These are phyloP conservation scores for Inga laurina DNA, from an alignment of 306 rosid species.

Conservation along the genomic window DNA sequence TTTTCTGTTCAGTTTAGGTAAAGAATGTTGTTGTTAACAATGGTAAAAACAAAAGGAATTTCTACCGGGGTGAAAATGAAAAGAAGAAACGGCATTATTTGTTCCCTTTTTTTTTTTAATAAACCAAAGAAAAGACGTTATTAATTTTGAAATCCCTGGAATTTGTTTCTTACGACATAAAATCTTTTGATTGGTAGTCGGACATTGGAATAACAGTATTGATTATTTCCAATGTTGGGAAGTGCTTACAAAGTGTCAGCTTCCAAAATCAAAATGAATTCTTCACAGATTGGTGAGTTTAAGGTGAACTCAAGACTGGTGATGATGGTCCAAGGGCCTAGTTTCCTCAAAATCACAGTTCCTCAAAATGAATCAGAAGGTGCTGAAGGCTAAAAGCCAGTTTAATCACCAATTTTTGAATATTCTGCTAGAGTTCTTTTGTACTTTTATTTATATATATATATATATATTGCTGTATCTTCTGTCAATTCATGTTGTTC, in stretches of 20 bases:
- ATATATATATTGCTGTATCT: neutral
- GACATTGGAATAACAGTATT: constrained; percentile 15
- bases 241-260: constrained; percentile 35
- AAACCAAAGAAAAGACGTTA: neutral
- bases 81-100: neutral
- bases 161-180: neutral
- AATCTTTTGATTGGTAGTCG: neutral
- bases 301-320: constrained; percentile 13
- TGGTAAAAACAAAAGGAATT: too few species aligned
- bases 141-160: neutral
- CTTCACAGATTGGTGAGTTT: constrained; percentile 19
- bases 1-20: neutral
- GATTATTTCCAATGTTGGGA: constrained; percentile 43
- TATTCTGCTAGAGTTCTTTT: neutral
- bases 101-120: neutral
- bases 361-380: constrained; percentile 30
- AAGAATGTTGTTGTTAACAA: neutral
- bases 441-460: neutral
- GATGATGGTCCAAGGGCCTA: constrained; percentile 32
- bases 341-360: constrained; percentile 26
- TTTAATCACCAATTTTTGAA: neutral
- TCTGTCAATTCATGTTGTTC: neutral
- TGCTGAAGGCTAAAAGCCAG: constrained; percentile 28
- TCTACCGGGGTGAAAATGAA: neutral
- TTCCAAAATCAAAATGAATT: constrained; percentile 21